These are phyloP conservation scores for Nannochloris sp. DNA, from an alignment of 139 green algal species.

Conservation along the genomic window DNA sequence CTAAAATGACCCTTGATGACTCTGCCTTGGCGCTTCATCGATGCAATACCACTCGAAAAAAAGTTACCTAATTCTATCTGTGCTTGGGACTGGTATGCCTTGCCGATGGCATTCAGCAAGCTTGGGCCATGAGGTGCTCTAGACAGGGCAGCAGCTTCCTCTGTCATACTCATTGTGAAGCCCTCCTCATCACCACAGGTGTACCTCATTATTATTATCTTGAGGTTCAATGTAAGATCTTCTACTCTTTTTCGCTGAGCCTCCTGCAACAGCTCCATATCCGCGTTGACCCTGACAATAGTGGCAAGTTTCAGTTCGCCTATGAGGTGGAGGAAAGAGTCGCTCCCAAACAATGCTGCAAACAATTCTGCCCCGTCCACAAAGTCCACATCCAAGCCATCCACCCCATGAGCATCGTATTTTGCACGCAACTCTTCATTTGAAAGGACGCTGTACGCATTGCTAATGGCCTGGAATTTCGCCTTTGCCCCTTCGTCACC, in stretches of 20 bases:
- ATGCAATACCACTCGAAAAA: conserved; percentile 41
- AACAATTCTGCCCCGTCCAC: conserved; percentile 75
- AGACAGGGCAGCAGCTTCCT: conserved; percentile 51
- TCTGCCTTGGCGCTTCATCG: conserved; percentile 34
- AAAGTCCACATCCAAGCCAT: conserved; percentile 71
- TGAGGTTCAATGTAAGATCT: conserved; percentile 56
- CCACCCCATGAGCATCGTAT: conserved; percentile 67
- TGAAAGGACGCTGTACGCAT: conserved; percentile 57
- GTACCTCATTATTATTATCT: conserved; percentile 51
- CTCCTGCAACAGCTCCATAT: conserved; percentile 24
- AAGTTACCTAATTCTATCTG: conserved; percentile 54
- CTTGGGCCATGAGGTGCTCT: conserved; percentile 67
- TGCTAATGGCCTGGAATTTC: conserved; percentile 77
- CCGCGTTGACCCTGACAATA: conserved; percentile 28
- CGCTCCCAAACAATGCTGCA: conserved; percentile 74
- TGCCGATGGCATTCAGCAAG: conserved; percentile 73
- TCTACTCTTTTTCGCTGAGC: conserved; percentile 36
- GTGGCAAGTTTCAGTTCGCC: conserved; percentile 73
- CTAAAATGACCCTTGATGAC: conserved; percentile 52
- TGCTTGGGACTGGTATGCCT: conserved; percentile 70
- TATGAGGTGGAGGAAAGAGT: conserved; percentile 64
- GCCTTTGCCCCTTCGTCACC: conserved; percentile 63
- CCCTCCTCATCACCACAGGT: conserved; percentile 50
- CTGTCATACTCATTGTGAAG: conserved; percentile 33
- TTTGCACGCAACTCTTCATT: conserved; percentile 56